Conservation (phyloP, 225 moss, liverwort and hornwort species). For the Bryoerythrophyllum caledonicum region DNA sequence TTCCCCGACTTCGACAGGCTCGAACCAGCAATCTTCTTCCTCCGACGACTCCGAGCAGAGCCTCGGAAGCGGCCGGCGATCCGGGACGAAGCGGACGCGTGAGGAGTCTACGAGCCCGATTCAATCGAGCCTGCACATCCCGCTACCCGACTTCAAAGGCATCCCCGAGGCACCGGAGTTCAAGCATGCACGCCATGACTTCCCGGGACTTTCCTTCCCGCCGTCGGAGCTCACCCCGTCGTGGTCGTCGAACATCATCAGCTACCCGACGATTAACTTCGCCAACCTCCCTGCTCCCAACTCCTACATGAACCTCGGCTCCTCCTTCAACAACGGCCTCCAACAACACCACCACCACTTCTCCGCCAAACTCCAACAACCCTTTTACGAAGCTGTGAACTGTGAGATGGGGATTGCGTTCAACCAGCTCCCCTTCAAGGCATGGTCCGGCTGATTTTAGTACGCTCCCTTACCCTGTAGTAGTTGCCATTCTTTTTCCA, state of each 20-base stretch:
- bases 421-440: conserved; percentile 49
- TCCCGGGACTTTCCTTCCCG: conserved; percentile 2
- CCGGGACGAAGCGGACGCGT: conserved; percentile 21
- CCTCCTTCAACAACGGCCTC: conserved; percentile 11
- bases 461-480: background rate
- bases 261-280: conserved; percentile 34
- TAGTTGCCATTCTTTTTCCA: conserved; percentile 28
- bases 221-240: conserved; percentile 13
- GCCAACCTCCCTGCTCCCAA: conserved; percentile 29
- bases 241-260: conserved; percentile 34
- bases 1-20: conserved; percentile 13
- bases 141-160: conserved; percentile 51
- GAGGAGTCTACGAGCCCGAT: conserved; percentile 24
- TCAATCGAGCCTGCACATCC: conserved; percentile 36
- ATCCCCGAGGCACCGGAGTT: conserved; percentile 46
- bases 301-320: conserved; percentile 25
- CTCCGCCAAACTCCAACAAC: conserved; percentile 8
- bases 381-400: conserved; percentile 47
- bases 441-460: conserved; percentile 44
- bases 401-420: conserved; percentile 41
- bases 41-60: conserved; percentile 43
- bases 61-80: conserved; percentile 3
- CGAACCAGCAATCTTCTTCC: conserved; percentile 36
- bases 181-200: conserved; percentile 37
- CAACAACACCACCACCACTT: conserved; percentile 27